These are phyloP conservation scores for Cyclotella baltica DNA, from an alignment of 108 stramenopile species.

Conservation along the genomic window DNA sequence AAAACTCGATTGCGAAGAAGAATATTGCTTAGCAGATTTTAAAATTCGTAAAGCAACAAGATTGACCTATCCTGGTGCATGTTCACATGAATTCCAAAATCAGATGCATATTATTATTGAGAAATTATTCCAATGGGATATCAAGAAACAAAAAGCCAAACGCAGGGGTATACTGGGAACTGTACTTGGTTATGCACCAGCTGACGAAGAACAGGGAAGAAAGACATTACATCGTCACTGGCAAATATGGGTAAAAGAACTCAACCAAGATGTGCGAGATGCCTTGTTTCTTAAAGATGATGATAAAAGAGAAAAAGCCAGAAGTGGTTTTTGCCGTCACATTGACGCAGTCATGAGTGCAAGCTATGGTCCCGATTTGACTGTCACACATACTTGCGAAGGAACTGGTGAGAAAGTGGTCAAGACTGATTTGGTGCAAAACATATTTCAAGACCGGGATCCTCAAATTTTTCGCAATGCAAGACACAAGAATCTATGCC, in stretches of 20 bases:
- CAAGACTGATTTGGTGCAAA: conserved; percentile 4
- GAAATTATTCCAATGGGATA: conserved; percentile 22
- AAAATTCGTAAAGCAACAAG: conserved; percentile 10
- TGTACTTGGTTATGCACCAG: conserved; percentile 6
- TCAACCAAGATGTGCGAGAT: conserved; percentile 1
- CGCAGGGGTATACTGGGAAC: conserved; percentile 18
- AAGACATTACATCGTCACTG: conserved; percentile 28
- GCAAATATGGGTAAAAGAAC: conserved; percentile 21
- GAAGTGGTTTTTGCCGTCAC: neutral
- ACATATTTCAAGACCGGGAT: neutral
- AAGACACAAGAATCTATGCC: conserved; percentile 2
- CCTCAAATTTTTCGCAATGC: conserved; percentile 1
- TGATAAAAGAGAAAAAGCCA: conserved; percentile 4
- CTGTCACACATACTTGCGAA: neutral
- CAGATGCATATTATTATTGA: conserved; percentile 28
- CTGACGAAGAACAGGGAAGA: conserved; percentile 38
- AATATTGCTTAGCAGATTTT: conserved; percentile 23
- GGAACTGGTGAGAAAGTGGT: neutral
- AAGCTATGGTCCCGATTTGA: conserved; percentile 9
- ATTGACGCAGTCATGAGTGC: conserved; percentile 15
- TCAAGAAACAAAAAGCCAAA: neutral
- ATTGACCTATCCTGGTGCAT: conserved; percentile 27
- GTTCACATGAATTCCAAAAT: conserved; percentile 30
- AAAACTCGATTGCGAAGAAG: conserved; percentile 7
- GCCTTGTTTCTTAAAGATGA: conserved; percentile 12